Percentiles rank a stretch among this genome's conserved stretches.
Conservation (phyloP, 208 protist genomes). For the Zelonia costaricensis region DNA sequence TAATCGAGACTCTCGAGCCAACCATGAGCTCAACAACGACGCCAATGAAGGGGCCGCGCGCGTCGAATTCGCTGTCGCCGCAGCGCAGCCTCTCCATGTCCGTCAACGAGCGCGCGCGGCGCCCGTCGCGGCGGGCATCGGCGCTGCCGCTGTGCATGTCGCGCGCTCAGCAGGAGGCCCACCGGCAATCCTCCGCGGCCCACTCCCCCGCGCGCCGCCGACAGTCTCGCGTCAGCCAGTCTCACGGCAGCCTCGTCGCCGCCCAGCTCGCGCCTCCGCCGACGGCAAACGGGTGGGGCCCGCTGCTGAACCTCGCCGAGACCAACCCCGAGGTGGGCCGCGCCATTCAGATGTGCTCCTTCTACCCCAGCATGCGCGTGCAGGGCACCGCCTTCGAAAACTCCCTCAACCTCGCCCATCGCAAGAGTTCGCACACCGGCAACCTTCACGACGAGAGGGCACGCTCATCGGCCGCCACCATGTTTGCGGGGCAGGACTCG, state of each 20-base stretch:
- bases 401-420: constrained; percentile 33
- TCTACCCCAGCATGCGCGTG: constrained; percentile 79
- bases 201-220: constrained; percentile 4
- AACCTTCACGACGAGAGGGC: constrained; percentile 3
- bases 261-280: not conserved
- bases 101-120: constrained; percentile 1
- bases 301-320: constrained; percentile 9
- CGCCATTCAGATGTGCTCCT: constrained; percentile 60
- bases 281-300: constrained; percentile 13
- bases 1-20: too few species aligned
- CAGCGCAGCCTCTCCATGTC: constrained; percentile 8
- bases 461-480: constrained; percentile 12
- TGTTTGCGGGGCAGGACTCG: constrained; percentile 14
- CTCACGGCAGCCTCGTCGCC: not conserved
- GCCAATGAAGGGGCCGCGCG: not conserved
- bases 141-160: constrained; percentile 54
- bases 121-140: constrained; percentile 15
- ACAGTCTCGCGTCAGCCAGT: not conserved
- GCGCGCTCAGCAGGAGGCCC: constrained; percentile 36
- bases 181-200: constrained; percentile 1
- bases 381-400: constrained; percentile 78
- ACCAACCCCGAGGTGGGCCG: constrained; percentile 34
- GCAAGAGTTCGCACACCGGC: constrained; percentile 3
- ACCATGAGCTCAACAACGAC: constrained; percentile 7
- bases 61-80: not conserved